phyloP scores from a whole-genome alignment of 495 filamentous ascomycete genomes.

The Penicillium verhagenii region DNA sequence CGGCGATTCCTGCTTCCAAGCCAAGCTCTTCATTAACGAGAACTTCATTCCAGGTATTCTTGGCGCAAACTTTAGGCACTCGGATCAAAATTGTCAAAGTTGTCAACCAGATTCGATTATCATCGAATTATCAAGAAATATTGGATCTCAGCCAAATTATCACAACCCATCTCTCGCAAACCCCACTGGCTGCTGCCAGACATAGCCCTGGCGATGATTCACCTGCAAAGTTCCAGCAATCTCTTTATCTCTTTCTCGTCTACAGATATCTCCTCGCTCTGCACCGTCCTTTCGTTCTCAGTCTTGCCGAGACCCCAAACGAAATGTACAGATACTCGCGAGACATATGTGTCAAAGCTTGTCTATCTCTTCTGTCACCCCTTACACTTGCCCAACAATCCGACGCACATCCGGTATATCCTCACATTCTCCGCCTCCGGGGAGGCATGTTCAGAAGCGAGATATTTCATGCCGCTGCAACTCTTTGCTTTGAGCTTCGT shows the following conservation, averaged over 20 bases:
- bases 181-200: background rate
- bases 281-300: slow-evolving; percentile 10
- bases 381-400: background rate
- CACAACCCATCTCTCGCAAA: background rate
- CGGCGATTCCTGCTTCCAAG: background rate
- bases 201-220: background rate
- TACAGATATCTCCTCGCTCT: slow-evolving; percentile 13
- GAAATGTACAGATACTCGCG: slow-evolving; percentile 1
- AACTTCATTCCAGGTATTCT: background rate
- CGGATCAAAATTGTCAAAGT: background rate
- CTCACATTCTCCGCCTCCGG: background rate
- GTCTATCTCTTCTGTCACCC: background rate
- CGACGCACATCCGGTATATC: background rate
- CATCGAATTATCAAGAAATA: background rate
- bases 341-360: background rate
- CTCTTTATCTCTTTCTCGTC: slow-evolving; percentile 9
- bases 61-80: background rate
- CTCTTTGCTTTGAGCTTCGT: slow-evolving; percentile 13
- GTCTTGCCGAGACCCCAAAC: background rate
- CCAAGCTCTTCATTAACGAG: background rate
- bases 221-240: background rate
- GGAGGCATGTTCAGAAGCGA: slow-evolving; percentile 14
- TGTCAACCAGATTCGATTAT: slow-evolving; percentile 1
- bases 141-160: background rate
- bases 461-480: slow-evolving; percentile 11